These are phyloP conservation scores for Zygoascus biomembranicola DNA, from an alignment of 805 yeast species.

Conservation along the genomic window DNA sequence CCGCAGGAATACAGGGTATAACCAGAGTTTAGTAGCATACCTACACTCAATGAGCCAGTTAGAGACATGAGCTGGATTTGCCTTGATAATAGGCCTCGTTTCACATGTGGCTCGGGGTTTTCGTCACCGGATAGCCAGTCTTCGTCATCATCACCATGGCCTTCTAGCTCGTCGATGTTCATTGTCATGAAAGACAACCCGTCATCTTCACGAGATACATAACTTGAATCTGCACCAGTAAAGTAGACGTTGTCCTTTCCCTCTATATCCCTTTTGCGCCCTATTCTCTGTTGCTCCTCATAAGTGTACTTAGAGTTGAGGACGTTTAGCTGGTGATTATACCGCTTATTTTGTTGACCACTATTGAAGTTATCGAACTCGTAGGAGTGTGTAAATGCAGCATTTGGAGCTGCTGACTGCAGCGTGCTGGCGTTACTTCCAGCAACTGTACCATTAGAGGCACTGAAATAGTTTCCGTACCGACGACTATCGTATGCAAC, in stretches of 20 bases:
- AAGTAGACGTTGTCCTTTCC: background rate
- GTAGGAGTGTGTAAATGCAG: constrained; percentile 11
- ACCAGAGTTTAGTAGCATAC: constrained; percentile 60
- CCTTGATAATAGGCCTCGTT: constrained; percentile 49
- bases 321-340: constrained; percentile 18
- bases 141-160: constrained; percentile 16
- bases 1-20: constrained; percentile 69
- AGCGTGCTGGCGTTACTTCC: background rate
- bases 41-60: constrained; percentile 76
- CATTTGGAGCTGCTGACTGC: background rate
- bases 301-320: constrained; percentile 16
- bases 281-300: constrained; percentile 10
- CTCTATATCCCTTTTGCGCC: background rate
- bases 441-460: background rate
- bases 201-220: background rate
- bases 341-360: constrained; percentile 15
- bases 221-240: background rate
- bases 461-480: constrained; percentile 19
- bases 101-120: constrained; percentile 9
- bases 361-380: constrained; percentile 19
- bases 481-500: constrained; percentile 7
- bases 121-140: constrained; percentile 11
- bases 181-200: constrained; percentile 17
- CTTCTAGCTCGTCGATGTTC: constrained; percentile 21
- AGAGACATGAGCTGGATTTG: constrained; percentile 73